Evolutionary conservation across 2,329 filamentous ascomycete genomes (phyloP), one percentile per base, ranked within the genome.

Genomic region (Pestalotiopsis sp.): DNA sequence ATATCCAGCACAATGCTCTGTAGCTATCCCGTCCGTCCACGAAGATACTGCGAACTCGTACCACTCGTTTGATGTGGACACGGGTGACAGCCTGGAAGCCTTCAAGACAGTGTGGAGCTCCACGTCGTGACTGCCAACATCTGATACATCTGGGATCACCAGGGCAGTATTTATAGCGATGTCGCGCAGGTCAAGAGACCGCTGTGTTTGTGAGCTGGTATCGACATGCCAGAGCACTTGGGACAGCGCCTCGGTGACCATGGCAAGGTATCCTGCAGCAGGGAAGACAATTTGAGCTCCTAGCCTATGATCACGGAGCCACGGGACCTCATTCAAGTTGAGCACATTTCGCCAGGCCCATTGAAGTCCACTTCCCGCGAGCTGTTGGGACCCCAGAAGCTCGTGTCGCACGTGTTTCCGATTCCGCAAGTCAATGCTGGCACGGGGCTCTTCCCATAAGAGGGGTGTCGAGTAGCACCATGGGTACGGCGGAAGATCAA

Each of bases 251-350:
- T 81, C 79, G 2, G 79, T 75, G 3, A 78, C 78, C 78, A 81
- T 80, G n/a, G 75, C 73, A 1, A 81, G 59, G 64, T 78, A 79
- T 1, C 78, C 76, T 1, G 82, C 80, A 20, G 80, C 83, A 39
- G 85, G 83, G 66, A 84, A 85, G 68, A 87, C 80, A 68, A 84
- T 82, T 58, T 84, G 82, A 70, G 78, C 82, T 58, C 84, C 79
- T 69, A 87, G 83, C 57, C 78, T 73, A 73, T 87, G 86, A 70
- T 87, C 84, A 56, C 82, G 77, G 7, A 85, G 79, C 74, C 87
- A 88, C 2, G 81, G 80, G 1, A 80, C 58, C 65, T 82, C 78
- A 11, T 71, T 72, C 6, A 77, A 71, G 23, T 77, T 77, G 20
- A 81, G 70, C 17, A 80, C 74, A 58, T 81, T 78, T 1, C 79